Conservation (phyloP, 352 stramenopile genomes). For the Phytophthora capsici region DNA sequence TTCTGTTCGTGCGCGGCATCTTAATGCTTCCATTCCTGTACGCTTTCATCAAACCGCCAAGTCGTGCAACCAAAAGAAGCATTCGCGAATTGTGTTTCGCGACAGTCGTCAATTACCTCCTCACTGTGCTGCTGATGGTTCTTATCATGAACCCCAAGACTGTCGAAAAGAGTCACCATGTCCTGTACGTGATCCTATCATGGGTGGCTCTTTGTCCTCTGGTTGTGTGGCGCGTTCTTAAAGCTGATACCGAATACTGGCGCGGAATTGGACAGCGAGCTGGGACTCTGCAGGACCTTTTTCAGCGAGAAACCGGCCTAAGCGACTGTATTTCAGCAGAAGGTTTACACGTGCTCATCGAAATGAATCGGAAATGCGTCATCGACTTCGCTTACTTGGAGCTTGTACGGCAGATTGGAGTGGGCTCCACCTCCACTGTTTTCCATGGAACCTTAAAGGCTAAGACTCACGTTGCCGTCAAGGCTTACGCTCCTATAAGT, state of each 20-base stretch:
- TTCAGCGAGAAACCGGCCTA: conserved; percentile 34
- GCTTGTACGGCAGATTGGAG: conserved; percentile 40
- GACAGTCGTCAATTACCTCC: conserved; percentile 25
- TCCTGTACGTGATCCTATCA: conserved; percentile 22
- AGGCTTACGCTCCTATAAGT: conserved; percentile 46
- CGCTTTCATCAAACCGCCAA: conserved; percentile 38
- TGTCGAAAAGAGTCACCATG: conserved; percentile 2
- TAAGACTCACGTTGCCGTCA: conserved; percentile 51
- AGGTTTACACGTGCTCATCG: conserved; percentile 55
- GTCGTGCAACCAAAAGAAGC: conserved; percentile 34
- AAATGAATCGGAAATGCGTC: conserved; percentile 58
- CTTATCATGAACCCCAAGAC: conserved; percentile 32
- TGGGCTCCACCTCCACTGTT: conserved; percentile 33
- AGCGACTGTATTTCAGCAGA: conserved; percentile 46
- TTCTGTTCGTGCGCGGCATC: conserved; percentile 23
- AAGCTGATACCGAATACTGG: conserved; percentile 58
- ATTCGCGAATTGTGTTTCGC: conserved; percentile 43
- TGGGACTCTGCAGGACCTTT: conserved; percentile 35
- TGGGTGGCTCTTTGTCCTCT: conserved; percentile 41
- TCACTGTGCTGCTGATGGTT: conserved; percentile 23
- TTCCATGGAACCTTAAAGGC: conserved; percentile 46
- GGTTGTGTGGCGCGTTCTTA: conserved; percentile 55
- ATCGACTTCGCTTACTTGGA: conserved; percentile 65
- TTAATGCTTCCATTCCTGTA: conserved; percentile 39
- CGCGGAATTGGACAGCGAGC: conserved; percentile 44